phyloP scores from a whole-genome alignment of 805 yeast species.

The Saccharomyces kudriavzevii region DNA sequence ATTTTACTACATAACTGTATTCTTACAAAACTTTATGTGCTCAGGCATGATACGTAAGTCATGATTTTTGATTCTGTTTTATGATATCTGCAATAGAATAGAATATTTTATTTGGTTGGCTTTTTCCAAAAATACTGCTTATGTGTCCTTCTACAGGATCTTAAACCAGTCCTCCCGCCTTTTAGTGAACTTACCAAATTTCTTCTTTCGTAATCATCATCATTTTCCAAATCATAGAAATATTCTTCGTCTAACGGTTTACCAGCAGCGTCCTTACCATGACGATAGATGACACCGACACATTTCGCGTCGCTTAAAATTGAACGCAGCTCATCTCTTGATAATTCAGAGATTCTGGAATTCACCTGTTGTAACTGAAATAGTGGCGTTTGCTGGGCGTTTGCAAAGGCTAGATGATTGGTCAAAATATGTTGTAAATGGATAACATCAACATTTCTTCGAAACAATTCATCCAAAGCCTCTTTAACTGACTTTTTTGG shows the following conservation, averaged over 20 bases:
- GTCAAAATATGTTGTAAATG: constrained; percentile 58
- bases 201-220: constrained; percentile 62
- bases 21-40: neutral
- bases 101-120: constrained; percentile 27
- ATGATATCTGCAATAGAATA: neutral
- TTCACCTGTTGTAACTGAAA: constrained; percentile 57
- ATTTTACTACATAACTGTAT: neutral
- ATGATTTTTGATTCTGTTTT: neutral
- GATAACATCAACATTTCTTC: constrained; percentile 33
- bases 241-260: constrained; percentile 90
- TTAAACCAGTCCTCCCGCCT: constrained; percentile 67
- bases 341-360: constrained; percentile 41
- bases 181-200: constrained; percentile 64
- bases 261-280: constrained; percentile 95
- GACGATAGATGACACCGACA: constrained; percentile 81
- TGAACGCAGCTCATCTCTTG: constrained; percentile 39
- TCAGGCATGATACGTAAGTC: neutral
- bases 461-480: constrained; percentile 1
- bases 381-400: constrained; percentile 83
- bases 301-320: constrained; percentile 43
- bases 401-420: constrained; percentile 85
- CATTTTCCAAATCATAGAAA: constrained; percentile 81
- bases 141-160: constrained; percentile 88
- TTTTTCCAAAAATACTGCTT: constrained; percentile 58
- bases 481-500: neutral